Evolutionary conservation across 2,329 filamentous ascomycete genomes (phyloP).

Genomic region (Didymella pinodella): DNA sequence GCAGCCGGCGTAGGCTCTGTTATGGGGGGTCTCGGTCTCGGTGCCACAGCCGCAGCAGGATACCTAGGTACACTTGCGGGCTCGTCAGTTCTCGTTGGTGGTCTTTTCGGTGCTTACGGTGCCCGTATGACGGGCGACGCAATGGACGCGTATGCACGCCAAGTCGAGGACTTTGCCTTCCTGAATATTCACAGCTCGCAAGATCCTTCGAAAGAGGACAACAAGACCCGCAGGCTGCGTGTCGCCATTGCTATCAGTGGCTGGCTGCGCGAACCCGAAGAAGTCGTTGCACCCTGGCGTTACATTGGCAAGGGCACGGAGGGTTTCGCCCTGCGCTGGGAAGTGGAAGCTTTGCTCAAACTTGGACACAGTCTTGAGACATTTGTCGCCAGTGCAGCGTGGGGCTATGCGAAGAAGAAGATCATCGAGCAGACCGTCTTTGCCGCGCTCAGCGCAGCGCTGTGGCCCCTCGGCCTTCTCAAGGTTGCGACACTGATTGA

Average conservation of each 20-base stretch:
- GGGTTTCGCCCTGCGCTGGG: constrained; percentile 84
- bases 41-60: constrained; percentile 75
- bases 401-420: constrained; percentile 76
- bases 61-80: constrained; percentile 83
- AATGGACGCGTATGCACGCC: constrained; percentile 85
- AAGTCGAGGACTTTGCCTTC: constrained; percentile 89
- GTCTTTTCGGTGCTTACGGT: constrained; percentile 91
- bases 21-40: constrained; percentile 78
- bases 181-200: constrained; percentile 66
- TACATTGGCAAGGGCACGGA: constrained; percentile 77
- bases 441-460: constrained; percentile 55
- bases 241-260: constrained; percentile 86
- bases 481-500: constrained; percentile 68
- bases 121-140: constrained; percentile 82
- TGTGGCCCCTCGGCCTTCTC: constrained; percentile 59
- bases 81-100: constrained; percentile 79
- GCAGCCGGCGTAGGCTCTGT: constrained; percentile 81
- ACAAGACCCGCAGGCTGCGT: constrained; percentile 65
- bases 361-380: constrained; percentile 80
- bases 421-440: constrained; percentile 70
- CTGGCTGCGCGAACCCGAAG: constrained; percentile 76
- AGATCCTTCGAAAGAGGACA: constrained; percentile 59
- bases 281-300: constrained; percentile 80
- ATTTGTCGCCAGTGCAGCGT: constrained; percentile 81
- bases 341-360: constrained; percentile 77